Percentiles rank a stretch among this genome's conserved stretches.
These are phyloP conservation scores for Hypoxylon sp. DNA, from an alignment of 2,329 filamentous ascomycete species.

Conservation along the genomic window DNA sequence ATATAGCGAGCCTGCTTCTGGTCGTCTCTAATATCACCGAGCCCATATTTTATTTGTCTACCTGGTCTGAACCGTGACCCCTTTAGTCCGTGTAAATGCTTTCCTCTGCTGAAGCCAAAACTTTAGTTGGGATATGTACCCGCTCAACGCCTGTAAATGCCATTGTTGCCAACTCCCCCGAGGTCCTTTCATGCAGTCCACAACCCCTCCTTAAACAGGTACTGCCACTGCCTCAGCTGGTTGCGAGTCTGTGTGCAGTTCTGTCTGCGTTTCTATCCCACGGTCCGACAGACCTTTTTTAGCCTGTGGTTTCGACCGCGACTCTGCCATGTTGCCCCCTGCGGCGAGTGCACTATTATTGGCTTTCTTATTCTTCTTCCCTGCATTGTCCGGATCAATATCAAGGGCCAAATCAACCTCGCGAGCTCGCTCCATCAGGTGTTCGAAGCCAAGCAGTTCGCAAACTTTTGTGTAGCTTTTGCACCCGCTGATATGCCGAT, in stretches of 20 bases:
- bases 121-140: constrained; percentile 18
- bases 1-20: constrained; percentile 1
- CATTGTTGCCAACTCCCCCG: constrained; percentile 22
- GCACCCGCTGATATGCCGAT: constrained; percentile 70
- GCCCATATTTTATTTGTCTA: constrained; percentile 5
- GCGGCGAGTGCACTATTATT: constrained; percentile 61
- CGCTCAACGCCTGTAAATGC: constrained; percentile 47
- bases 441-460: constrained; percentile 71
- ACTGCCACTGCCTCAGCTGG: constrained; percentile 37
- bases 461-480: constrained; percentile 81
- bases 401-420: constrained; percentile 74
- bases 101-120: not conserved
- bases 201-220: constrained; percentile 11
- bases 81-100: constrained; percentile 19
- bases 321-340: constrained; percentile 60
- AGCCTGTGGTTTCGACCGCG: constrained; percentile 45
- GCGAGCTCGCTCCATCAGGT: constrained; percentile 72
- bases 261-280: constrained; percentile 43
- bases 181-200: constrained; percentile 11
- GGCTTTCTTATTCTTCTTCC: constrained; percentile 57
- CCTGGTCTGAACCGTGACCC: constrained; percentile 6
- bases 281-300: constrained; percentile 52
- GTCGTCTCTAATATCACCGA: constrained; percentile 1
- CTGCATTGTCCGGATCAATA: constrained; percentile 65
- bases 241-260: constrained; percentile 28